Conservation (phyloP, 768 basidiomycete genomes). For the Candolleomyces aberdarensis region DNA sequence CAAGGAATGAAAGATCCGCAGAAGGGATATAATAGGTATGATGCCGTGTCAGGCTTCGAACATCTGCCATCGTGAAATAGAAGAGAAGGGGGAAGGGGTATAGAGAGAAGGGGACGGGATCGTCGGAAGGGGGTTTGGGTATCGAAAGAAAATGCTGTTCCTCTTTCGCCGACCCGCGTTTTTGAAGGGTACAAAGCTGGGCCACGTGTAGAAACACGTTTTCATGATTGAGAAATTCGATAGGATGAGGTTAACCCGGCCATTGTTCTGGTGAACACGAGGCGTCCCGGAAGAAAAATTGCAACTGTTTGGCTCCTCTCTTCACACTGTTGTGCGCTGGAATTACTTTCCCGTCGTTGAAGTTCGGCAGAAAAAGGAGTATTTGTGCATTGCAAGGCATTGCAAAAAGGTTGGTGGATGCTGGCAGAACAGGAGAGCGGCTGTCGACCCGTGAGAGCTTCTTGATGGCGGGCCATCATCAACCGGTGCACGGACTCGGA, state of each 20-base stretch:
- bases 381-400: no score
- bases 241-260: neutral
- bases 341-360: no score
- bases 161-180: neutral
- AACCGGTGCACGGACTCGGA: no score
- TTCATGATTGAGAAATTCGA: neutral
- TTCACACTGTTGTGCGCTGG: no score
- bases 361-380: no score
- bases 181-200: neutral
- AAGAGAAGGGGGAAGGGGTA: conserved; percentile 27
- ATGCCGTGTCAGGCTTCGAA: conserved; percentile 21
- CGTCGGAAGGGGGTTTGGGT: neutral
- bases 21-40: conserved; percentile 48
- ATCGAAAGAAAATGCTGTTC: neutral
- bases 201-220: conserved; percentile 9
- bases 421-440: no score
- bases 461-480: no score
- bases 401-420: no score
- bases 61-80: conserved; percentile 19
- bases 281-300: neutral
- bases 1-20: conserved; percentile 54
- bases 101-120: conserved; percentile 1
- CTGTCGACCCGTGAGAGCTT: no score
- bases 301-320: neutral
- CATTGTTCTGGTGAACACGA: conserved; percentile 9